These are phyloP conservation scores for Lepraria neglecta DNA, from an alignment of 495 filamentous ascomycete species.

Conservation along the genomic window DNA sequence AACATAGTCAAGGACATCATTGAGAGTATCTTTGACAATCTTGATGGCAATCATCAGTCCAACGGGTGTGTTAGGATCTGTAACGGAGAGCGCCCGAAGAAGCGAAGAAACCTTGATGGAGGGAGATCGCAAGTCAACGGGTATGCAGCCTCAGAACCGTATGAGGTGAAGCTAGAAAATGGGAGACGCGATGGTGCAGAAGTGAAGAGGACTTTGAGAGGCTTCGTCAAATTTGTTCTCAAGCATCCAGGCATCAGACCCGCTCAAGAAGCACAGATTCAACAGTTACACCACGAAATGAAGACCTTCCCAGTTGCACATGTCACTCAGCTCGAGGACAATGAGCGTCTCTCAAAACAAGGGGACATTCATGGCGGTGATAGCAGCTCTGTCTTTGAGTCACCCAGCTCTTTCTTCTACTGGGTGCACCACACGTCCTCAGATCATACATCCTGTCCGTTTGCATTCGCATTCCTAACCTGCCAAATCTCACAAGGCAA, in stretches of 20 bases:
- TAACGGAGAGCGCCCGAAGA: conserved; percentile 17
- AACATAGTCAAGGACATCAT: neutral
- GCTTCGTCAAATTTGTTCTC: neutral
- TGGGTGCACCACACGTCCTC: conserved; percentile 38
- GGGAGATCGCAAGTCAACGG: conserved; percentile 31
- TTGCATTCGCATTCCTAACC: conserved; percentile 34
- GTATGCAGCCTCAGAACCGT: neutral
- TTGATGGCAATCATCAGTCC: neutral
- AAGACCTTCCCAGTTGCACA: neutral
- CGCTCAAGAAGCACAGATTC: neutral
- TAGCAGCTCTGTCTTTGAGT: neutral
- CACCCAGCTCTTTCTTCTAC: conserved; percentile 7
- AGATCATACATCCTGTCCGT: conserved; percentile 38
- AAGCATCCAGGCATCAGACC: neutral
- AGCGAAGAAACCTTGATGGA: too few species aligned
- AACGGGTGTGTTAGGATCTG: neutral
- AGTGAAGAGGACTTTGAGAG: neutral
- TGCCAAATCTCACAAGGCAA: conserved; percentile 27
- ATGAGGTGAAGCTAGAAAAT: neutral
- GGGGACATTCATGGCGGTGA: neutral
- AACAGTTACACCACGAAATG: neutral
- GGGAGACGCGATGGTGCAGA: neutral
- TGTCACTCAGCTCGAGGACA: conserved; percentile 28
- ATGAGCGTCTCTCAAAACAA: conserved; percentile 8
- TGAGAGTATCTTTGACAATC: neutral